Evolutionary conservation across 2,329 filamentous ascomycete genomes (phyloP), one percentile per base, ranked within the genome.

Genomic region (Chrysoporthe cubensis): DNA sequence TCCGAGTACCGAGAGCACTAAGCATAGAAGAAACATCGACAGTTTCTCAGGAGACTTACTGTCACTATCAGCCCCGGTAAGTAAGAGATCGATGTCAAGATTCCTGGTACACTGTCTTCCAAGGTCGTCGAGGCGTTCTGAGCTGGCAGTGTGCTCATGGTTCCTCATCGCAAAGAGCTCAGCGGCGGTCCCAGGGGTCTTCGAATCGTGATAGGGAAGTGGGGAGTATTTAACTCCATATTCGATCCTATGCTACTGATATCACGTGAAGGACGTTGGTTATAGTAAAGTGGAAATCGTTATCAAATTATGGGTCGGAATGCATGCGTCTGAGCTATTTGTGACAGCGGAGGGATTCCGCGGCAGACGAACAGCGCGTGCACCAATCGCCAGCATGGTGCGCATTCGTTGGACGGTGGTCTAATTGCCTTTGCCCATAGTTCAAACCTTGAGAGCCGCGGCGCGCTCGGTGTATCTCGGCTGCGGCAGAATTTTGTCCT

Each of bases 391-490:
- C 6, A 26, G 16, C 13, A 16, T 11, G 11, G 7, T 14, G 11
- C 50, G 50, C 7, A 34, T 34, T 54, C 4, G 4, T 26, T 54
- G 26, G 11, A 54, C 21, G 32, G 50, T 32, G 26, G 50, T 32
- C 50, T 16, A 32, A 54, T 54, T 54, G 21, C 21, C 21, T 16
- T 52, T 32, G 7, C 26, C 50, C 50, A 14, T 32, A 4, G 0
- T 32, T 54, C 6, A 16, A 7, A 26, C 26, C 16, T 26, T 54
- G 26, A 21, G 11, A 13, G 48, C 4, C 13, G 50, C 16, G 26
- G 26, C 50, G 50, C 50, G 16, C 50, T 54, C 50, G 16, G 6
- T 54, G 16, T 54, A 54, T 52, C 48, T 52, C 48, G 48, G 48
- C 14, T 26, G 8, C 4, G 26, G 21, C 13, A 9, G 13, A 5